Evolutionary conservation across 2,329 filamentous ascomycete genomes (phyloP).

Genomic region (Xylaria hypoxylon): DNA sequence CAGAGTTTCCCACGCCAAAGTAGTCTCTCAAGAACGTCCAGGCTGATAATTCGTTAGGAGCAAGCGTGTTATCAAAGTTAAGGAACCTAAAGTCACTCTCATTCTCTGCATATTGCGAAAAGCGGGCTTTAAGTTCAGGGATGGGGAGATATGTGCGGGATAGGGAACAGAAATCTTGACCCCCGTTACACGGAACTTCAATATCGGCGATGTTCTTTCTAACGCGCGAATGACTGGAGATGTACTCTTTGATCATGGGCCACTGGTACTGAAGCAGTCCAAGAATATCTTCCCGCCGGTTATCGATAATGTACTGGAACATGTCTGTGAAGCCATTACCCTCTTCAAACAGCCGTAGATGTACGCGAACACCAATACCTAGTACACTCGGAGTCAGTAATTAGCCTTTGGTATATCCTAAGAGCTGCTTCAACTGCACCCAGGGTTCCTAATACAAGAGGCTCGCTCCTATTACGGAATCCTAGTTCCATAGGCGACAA

Average conservation of each 20-base stretch:
- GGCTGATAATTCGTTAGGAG: slow-evolving; percentile 4
- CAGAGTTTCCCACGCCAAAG: slow-evolving; percentile 2
- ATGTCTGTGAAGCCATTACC: slow-evolving; percentile 5
- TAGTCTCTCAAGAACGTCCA: slow-evolving; percentile 15
- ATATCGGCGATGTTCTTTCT: slow-evolving; percentile 10
- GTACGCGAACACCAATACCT: slow-evolving; percentile 3
- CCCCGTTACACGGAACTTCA: background rate
- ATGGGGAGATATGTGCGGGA: slow-evolving; percentile 15
- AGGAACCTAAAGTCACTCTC: slow-evolving; percentile 1
- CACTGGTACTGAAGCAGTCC: slow-evolving; percentile 16
- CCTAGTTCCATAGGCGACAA: background rate
- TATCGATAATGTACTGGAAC: slow-evolving; percentile 10
- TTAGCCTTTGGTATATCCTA: background rate
- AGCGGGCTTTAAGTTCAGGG: slow-evolving; percentile 6
- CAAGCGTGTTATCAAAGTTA: slow-evolving; percentile 12
- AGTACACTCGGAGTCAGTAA: background rate
- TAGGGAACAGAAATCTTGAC: slow-evolving; percentile 2
- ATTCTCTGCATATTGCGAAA: slow-evolving; percentile 1
- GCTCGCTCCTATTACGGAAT: background rate
- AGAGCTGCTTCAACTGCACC: too few species aligned
- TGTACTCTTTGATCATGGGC: background rate
- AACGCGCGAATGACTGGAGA: background rate
- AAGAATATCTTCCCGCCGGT: slow-evolving; percentile 8
- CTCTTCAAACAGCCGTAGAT: slow-evolving; percentile 23
- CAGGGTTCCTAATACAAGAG: too few species aligned